phyloP scores from a whole-genome alignment of 495 filamentous ascomycete species.

The Aspergillus ostianus region DNA sequence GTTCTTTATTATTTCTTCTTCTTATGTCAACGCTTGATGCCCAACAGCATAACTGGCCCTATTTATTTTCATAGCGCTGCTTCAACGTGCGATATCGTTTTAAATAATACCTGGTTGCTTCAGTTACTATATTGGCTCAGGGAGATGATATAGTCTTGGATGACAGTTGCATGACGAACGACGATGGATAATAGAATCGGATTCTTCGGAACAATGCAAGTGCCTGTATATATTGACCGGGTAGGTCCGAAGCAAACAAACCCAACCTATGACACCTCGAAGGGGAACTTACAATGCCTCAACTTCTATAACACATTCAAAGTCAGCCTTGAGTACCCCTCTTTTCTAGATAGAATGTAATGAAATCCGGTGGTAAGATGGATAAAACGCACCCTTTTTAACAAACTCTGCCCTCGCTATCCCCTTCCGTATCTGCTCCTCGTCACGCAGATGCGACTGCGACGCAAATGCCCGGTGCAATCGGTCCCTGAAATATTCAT shows the following conservation, averaged over 20 bases:
- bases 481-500: conserved; percentile 74
- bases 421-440: conserved; percentile 68
- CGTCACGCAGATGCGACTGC: conserved; percentile 66
- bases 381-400: conserved; percentile 67
- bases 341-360: neutral
- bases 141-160: conserved; percentile 13
- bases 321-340: neutral
- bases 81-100: conserved; percentile 89
- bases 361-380: neutral
- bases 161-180: conserved; percentile 23
- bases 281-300: conserved; percentile 74
- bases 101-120: conserved; percentile 74
- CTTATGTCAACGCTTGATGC: conserved; percentile 11
- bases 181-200: conserved; percentile 6
- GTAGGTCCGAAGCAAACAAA: neutral
- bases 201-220: neutral
- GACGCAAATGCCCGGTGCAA: conserved; percentile 82
- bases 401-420: conserved; percentile 83
- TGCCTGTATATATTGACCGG: neutral
- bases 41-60: conserved; percentile 17
- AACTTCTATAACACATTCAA: conserved; percentile 57
- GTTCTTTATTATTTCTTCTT: neutral
- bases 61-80: conserved; percentile 68
- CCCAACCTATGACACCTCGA: neutral
- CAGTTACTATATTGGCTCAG: conserved; percentile 18